Base-by-base conservation (phyloP, 116 monocot genomes). In the Phalaenopsis hybrid region DNA sequence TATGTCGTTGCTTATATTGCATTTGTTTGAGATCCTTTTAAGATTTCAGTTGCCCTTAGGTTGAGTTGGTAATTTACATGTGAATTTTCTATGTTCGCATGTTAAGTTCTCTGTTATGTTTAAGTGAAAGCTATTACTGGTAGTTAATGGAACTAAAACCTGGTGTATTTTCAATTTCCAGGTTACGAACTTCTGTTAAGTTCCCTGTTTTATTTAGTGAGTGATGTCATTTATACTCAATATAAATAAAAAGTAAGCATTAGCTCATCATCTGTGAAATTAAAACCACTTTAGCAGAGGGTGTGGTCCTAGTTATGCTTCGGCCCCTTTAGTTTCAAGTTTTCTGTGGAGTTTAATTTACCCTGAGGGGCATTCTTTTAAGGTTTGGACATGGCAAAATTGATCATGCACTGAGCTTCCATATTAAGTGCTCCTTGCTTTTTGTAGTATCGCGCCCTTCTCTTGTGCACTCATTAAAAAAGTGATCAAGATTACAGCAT, bases 191-290 rank as follows among this genome's bases (percentile, higher is more conserved):
- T 37, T 70, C 12, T 34, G 31, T 10, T 70, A 70, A 70, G 13
- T 70, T 70, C 21, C 63, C 34, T 70, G 70, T 34, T 21, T 70
- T 1, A 70, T 70, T 65, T 70, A 70, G 70, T 70, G 70, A 70
- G 34, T 70, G 3, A 3, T 37, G 13, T 34, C 34, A 70, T 25
- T 63, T 63, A 34, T 34, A 70, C 34, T 70, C 34, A 34, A 70
- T 34, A 34, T 70, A 70, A 70, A 11, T 34, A 28, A 34, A n/a
- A 70, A 55, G 17, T 15, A 21, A 65, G 8, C 65, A 21, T 23
- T 65, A 25, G 23, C 23, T 12, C 65, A 65, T 8, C 25, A 21
- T 65, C 9, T 65, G 65, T 65, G 23, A 6, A 65, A 25, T 65
- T 70, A 70, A 70, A 12, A 15, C 37, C 8, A 28, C 8, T 13